Evolutionary conservation across 495 filamentous ascomycete genomes (phyloP), one percentile per base, ranked within the genome.

Genomic region (Annulohypoxylon moriforme): DNA sequence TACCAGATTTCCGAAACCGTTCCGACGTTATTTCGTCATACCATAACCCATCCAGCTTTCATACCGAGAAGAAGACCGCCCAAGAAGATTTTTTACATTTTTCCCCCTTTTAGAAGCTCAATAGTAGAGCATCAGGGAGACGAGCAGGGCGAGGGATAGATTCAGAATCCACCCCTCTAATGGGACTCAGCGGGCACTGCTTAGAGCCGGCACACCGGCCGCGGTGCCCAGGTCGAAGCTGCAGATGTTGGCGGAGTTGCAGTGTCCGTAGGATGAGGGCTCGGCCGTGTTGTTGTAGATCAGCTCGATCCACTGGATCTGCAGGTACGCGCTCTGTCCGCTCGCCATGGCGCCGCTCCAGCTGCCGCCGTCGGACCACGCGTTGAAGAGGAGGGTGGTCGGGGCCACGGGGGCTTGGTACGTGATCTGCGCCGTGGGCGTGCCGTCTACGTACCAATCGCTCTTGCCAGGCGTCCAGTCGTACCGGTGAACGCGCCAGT

Each of bases 261-360:
- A 77, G 52, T 50, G 50, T 40, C n/a, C 11, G 60, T 24, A 57
- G 13, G 22, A 16, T 13, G 65, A 61, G 13, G 68, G 62, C 60
- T 74, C 57, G 57, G 65, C 78, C 0, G 82, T 83, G 8, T 64
- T 85, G 73, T 94, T 94, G 71, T 88, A 94, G 3, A 88, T 84
- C 74, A 94, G 72, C 75, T 94, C 90, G 46, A 94, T 85, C 86
- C 89, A 93, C 75, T 93, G 89, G 33, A 94, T 83, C 67, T 91
- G 88, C 77, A 93, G 77, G 56, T 85, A 84, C 1, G 92, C 90
- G 27, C 82, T 80, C 7, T 86, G 83, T 0, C 82, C 82, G 0
- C 83, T 60, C 3, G 64, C 81, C 90, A 94, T 91, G 67, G 90
- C 87, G 3, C 91, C 92, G 9, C 88, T 88, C 92, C 92, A 94